These are phyloP conservation scores for Fusarium sarcochroum DNA, from an alignment of 2,329 filamentous ascomycete species.

Conservation along the genomic window DNA sequence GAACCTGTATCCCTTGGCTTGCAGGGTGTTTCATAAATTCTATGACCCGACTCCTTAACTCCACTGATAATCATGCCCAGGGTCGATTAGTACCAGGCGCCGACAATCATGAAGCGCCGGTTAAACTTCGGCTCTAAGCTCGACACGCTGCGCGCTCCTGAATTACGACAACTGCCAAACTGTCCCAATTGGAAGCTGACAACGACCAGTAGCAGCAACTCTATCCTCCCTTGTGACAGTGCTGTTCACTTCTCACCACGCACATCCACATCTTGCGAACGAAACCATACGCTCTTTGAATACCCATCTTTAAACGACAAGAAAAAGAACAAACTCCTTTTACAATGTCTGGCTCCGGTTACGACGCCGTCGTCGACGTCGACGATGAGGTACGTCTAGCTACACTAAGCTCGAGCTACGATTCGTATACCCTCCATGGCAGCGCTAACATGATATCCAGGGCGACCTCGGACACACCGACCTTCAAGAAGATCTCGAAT, in stretches of 20 bases:
- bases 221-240: conserved; percentile 28
- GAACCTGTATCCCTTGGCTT: conserved; percentile 6
- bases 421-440: background rate
- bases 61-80: conserved; percentile 29
- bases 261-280: background rate
- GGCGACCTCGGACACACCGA: conserved; percentile 98
- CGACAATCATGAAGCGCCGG: conserved; percentile 31
- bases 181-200: conserved; percentile 47
- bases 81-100: conserved; percentile 8
- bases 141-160: conserved; percentile 47
- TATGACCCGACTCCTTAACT: conserved; percentile 4
- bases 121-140: conserved; percentile 41
- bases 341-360: conserved; percentile 85
- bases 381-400: conserved; percentile 83
- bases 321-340: conserved; percentile 1
- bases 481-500: conserved; percentile 98
- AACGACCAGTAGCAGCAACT: conserved; percentile 29
- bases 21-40: conserved; percentile 11
- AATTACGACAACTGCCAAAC: conserved; percentile 54
- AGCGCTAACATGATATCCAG: conserved; percentile 61
- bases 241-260: conserved; percentile 16
- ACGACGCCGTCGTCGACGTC: conserved; percentile 97
- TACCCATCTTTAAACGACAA: background rate
- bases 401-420: conserved; percentile 24
- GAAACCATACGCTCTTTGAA: background rate